These are phyloP conservation scores for Detonula confervacea DNA, from an alignment of 352 stramenopile genomes.

Conservation along the genomic window DNA sequence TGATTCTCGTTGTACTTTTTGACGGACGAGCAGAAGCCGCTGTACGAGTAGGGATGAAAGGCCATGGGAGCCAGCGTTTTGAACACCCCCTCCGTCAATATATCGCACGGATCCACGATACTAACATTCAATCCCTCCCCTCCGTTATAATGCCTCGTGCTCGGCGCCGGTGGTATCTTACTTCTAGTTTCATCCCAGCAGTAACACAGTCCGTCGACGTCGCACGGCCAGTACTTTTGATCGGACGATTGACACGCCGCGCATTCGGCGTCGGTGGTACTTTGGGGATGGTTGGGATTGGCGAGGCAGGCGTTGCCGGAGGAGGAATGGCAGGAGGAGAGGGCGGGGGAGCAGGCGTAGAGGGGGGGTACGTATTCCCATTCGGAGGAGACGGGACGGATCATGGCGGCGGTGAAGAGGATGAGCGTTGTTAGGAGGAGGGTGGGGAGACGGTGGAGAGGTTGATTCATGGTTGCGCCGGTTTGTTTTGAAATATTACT, in stretches of 20 bases:
- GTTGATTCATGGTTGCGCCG: too few relatives aligned
- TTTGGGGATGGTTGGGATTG: constrained; percentile 61
- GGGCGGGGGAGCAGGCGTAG: background rate
- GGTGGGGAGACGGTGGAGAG: too few relatives aligned
- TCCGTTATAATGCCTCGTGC: constrained; percentile 34
- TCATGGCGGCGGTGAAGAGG: too few relatives aligned
- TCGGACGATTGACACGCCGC: constrained; percentile 22
- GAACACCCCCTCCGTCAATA: constrained; percentile 50
- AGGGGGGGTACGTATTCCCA: background rate
- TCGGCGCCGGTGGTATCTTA: constrained; percentile 51
- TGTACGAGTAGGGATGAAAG: constrained; percentile 51
- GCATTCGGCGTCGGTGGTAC: constrained; percentile 42
- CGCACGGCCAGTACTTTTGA: constrained; percentile 65
- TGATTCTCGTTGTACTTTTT: constrained; percentile 62
- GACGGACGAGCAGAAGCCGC: constrained; percentile 56
- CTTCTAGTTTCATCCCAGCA: constrained; percentile 50
- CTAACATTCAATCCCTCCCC: too few relatives aligned
- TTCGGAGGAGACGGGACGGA: background rate
- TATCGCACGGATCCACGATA: constrained; percentile 60
- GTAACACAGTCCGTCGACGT: constrained; percentile 61
- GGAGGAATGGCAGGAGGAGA: background rate
- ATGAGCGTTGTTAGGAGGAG: too few relatives aligned
- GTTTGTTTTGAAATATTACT: too few relatives aligned
- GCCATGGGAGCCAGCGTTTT: constrained; percentile 47
- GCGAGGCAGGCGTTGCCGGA: background rate